These are phyloP conservation scores for Cercospora canescens DNA, from an alignment of 2,329 filamentous ascomycete genomes.

Conservation along the genomic window DNA sequence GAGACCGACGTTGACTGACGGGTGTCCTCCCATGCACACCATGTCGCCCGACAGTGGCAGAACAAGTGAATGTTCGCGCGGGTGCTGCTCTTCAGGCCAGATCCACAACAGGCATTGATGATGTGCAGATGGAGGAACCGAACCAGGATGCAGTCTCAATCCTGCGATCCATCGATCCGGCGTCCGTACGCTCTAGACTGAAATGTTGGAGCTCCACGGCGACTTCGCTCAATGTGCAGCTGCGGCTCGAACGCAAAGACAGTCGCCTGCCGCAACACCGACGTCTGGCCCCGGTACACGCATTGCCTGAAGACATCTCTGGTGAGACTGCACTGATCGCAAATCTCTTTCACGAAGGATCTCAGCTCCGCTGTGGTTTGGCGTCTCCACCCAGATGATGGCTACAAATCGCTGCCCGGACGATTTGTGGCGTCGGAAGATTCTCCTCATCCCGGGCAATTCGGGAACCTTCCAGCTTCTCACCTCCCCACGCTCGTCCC, in stretches of 20 bases:
- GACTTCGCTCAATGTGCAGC: no score
- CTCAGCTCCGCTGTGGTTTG: background rate
- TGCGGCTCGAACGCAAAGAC: background rate
- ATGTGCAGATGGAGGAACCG: background rate
- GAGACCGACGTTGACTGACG: slow-evolving; percentile 21
- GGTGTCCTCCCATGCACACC: no score
- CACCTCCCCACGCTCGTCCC: background rate
- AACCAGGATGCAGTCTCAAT: background rate
- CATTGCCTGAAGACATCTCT: background rate
- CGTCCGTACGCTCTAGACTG: background rate
- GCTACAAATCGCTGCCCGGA: background rate
- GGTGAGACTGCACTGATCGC: background rate
- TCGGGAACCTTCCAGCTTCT: background rate
- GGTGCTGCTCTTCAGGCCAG: background rate
- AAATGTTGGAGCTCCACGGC: background rate
- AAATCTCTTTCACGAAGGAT: background rate
- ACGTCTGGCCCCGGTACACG: background rate
- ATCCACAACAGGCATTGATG: background rate
- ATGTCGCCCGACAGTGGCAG: background rate
- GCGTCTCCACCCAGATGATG: background rate
- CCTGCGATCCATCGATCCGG: background rate
- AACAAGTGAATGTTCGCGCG: background rate
- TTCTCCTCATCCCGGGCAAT: background rate
- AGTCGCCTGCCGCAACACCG: background rate
- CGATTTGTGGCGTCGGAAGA: background rate